A percentile compares a stretch with the other conserved stretches of the same genome.
These are phyloP conservation scores for Macrophomina tecta DNA, from an alignment of 2,329 filamentous ascomycete genomes.

Conservation along the genomic window DNA sequence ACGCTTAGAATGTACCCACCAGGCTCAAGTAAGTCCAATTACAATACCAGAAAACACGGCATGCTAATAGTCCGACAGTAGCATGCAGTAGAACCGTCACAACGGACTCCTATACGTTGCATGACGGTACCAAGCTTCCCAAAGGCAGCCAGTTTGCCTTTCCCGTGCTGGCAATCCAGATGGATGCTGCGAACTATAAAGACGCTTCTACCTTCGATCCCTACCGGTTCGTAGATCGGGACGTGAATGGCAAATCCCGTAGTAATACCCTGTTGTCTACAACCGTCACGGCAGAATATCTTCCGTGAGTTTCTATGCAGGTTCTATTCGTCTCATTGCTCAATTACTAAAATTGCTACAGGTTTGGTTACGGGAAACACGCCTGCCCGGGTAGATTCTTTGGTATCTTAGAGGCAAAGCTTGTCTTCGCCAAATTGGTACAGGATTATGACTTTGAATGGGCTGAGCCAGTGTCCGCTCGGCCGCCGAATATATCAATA, in stretches of 20 bases:
- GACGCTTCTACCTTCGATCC: too few relatives aligned
- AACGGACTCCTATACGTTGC: conserved; percentile 16
- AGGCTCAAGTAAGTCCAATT: not conserved
- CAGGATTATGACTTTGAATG: conserved; percentile 26
- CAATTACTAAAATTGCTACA: not conserved
- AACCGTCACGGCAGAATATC: too few relatives aligned
- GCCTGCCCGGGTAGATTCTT: conserved; percentile 59
- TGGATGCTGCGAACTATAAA: conserved; percentile 14
- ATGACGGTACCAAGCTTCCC: conserved; percentile 31
- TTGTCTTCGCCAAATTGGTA: conserved; percentile 32
- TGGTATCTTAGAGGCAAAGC: conserved; percentile 55
- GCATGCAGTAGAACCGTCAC: not conserved
- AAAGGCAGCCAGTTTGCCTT: conserved; percentile 28
- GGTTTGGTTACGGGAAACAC: conserved; percentile 57
- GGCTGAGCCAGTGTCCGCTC: conserved; percentile 10
- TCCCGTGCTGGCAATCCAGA: conserved; percentile 25
- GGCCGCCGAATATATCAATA: not conserved
- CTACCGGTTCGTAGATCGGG: too few relatives aligned
- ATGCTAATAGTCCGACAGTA: too few relatives aligned
- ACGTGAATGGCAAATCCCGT: too few relatives aligned
- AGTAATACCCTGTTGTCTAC: too few relatives aligned
- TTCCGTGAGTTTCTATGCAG: too few relatives aligned
- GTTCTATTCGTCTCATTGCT: too few relatives aligned
- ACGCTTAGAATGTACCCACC: not conserved
- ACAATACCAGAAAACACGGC: too few relatives aligned